These are phyloP conservation scores for Exophiala dermatitidis DNA, from an alignment of 2,329 filamentous ascomycete species.

Conservation along the genomic window DNA sequence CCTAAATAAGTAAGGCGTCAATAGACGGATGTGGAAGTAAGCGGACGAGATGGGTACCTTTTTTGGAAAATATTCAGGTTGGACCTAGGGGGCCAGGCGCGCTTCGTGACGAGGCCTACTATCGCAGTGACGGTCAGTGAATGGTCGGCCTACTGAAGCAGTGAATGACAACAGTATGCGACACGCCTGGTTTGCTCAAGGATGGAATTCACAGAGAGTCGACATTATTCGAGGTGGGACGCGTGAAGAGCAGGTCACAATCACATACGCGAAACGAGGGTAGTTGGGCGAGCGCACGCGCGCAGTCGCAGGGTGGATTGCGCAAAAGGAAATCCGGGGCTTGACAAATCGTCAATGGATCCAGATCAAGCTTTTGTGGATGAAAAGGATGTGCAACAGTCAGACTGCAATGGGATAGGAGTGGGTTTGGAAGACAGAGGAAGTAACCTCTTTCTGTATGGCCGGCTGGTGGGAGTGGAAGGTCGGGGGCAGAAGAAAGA, in stretches of 20 bases:
- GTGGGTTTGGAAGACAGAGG: constrained; percentile 23
- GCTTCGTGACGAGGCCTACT: constrained; percentile 2
- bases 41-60: constrained; percentile 16
- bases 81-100: not conserved
- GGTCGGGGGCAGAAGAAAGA: constrained; percentile 4
- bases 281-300: constrained; percentile 2
- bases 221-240: not conserved
- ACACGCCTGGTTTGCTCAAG: constrained; percentile 1
- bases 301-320: constrained; percentile 1
- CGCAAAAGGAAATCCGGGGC: constrained; percentile 16
- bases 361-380: constrained; percentile 23
- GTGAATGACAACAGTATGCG: constrained; percentile 2
- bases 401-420: constrained; percentile 22
- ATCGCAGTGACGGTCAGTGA: constrained; percentile 9
- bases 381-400: constrained; percentile 22
- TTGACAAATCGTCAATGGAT: constrained; percentile 8
- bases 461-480: constrained; percentile 8
- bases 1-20: constrained; percentile 26
- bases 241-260: constrained; percentile 4
- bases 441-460: constrained; percentile 24
- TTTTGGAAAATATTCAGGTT: constrained; percentile 5
- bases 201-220: not conserved
- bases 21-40: constrained; percentile 23
- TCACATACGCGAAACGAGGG: constrained; percentile 13
- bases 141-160: not conserved